Percentiles rank a stretch among this genome's conserved stretches.
Evolutionary conservation across 768 basidiomycete species (phyloP).

Genomic region (Trametes maxima): DNA sequence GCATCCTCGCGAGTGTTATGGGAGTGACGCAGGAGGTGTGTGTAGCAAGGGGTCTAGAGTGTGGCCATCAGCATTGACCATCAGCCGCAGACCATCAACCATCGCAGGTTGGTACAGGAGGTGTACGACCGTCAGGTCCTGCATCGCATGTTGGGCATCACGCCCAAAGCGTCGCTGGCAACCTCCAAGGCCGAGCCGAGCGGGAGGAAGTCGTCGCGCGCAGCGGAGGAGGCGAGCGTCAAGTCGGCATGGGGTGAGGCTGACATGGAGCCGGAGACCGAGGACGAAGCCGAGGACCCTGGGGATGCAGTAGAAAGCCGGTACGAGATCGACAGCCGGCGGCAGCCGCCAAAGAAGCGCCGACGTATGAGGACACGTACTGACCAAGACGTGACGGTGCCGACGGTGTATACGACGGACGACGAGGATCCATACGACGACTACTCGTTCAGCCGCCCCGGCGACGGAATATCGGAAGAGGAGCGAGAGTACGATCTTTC

Average conservation of each 20-base stretch:
- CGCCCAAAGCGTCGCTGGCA: constrained; percentile 21
- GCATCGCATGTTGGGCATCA: constrained; percentile 59
- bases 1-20: constrained; percentile 78
- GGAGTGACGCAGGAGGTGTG: constrained; percentile 83
- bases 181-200: constrained; percentile 4
- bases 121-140: constrained; percentile 61
- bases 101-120: constrained; percentile 68
- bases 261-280: constrained; percentile 36
- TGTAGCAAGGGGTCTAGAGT: constrained; percentile 2
- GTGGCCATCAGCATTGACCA: constrained; percentile 10
- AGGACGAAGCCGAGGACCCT: constrained; percentile 34
- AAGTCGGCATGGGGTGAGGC: constrained; percentile 44
- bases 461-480: constrained; percentile 35
- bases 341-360: constrained; percentile 51
- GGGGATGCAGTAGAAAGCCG: constrained; percentile 58
- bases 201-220: constrained; percentile 10
- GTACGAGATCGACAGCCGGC: constrained; percentile 34
- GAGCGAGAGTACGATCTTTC: constrained; percentile 29
- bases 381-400: constrained; percentile 32
- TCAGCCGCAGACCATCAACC: constrained; percentile 64
- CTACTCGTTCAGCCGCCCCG: constrained; percentile 19
- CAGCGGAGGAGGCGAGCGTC: constrained; percentile 31
- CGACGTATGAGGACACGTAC: constrained; percentile 40
- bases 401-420: constrained; percentile 55
- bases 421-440: constrained; percentile 42